These are phyloP conservation scores for carrot (Daucus carota) DNA, from an alignment of 129 eudicot genomes.

Conservation along the genomic window DH1_v3.0 NC_030381.2:54249001-54249500, in stretches of 20 bases:
- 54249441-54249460: not conserved
- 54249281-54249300: constrained; percentile 92
- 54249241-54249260: not conserved
- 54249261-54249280: constrained; percentile 78
- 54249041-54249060: no score
- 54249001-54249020: not conserved
- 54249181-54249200: not conserved
- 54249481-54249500: not conserved
- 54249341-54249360: constrained; percentile 95
- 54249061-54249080: not conserved
- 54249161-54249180: not conserved
- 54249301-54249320: constrained; percentile 83
- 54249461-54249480: not conserved
- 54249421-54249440: not conserved
- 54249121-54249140: not conserved
- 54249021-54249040: not conserved
- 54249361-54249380: not conserved
- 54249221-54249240: not conserved
- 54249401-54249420: not conserved
- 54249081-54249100: not conserved
- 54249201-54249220: not conserved
- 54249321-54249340: constrained; percentile 64
- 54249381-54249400: not conserved
- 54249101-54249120: not conserved
- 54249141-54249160: not conserved